Conservation (phyloP, 805 yeast genomes). For the Ogataea saltuana region DNA sequence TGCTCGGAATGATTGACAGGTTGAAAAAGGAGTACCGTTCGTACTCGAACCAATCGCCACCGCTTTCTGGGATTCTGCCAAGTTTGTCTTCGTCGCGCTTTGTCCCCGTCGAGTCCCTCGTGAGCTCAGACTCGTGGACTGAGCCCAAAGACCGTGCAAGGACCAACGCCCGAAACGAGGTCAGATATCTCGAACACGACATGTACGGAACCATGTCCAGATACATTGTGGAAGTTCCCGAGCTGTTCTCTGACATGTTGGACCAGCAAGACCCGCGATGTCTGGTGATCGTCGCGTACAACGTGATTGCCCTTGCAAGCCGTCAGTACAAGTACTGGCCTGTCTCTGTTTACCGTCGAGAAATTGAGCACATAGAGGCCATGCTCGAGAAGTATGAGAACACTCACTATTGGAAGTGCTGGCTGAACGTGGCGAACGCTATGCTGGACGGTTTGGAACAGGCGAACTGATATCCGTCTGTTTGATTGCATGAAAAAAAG, state of each 20-base stretch:
- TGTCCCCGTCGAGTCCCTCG: slow-evolving; percentile 21
- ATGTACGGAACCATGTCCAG: slow-evolving; percentile 28
- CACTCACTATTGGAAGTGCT: slow-evolving; percentile 19
- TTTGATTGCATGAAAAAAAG: too few relatives aligned
- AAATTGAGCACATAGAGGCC: slow-evolving; percentile 16
- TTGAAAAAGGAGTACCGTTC: slow-evolving; percentile 28
- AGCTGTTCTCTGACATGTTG: slow-evolving; percentile 17
- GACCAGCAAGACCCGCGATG: slow-evolving; percentile 27
- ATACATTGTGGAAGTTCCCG: slow-evolving; percentile 26
- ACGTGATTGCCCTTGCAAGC: slow-evolving; percentile 19
- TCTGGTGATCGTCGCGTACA: slow-evolving; percentile 23
- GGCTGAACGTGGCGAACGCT: slow-evolving; percentile 23
- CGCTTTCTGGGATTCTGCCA: slow-evolving; percentile 4
- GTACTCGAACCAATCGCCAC: slow-evolving; percentile 14
- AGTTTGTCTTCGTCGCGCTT: slow-evolving; percentile 9
- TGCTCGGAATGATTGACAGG: slow-evolving; percentile 18
- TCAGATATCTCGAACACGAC: slow-evolving; percentile 18
- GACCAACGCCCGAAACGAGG: slow-evolving; percentile 1
- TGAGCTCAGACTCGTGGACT: slow-evolving; percentile 7
- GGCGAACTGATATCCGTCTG: too few relatives aligned
- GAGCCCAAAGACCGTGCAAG: neutral
- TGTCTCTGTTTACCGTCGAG: slow-evolving; percentile 14
- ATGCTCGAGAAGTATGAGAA: slow-evolving; percentile 16
- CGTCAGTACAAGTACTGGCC: slow-evolving; percentile 24
- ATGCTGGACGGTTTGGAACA: slow-evolving; percentile 10